Evolutionary conservation across 257 asterid genomes (phyloP).

Genomic region (Solanum chaucha): DNA sequence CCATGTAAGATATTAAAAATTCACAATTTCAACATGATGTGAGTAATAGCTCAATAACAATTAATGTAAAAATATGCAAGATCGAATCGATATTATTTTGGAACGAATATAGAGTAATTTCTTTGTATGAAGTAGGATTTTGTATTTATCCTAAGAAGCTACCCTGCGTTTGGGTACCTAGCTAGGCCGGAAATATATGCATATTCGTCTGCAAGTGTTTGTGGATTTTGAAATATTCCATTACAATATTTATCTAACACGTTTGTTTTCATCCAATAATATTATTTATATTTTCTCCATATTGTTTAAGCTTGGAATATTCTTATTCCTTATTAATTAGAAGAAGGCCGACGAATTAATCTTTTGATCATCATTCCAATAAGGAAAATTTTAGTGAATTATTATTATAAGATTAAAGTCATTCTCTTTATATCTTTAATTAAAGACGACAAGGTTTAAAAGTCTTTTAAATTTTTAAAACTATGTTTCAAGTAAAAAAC

Average conservation of each 20-base stretch:
- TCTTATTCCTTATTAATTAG: background rate
- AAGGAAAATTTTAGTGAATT: background rate
- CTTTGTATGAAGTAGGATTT: background rate
- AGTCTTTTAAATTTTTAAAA: no score
- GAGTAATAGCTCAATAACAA: background rate
- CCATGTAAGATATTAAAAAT: no score
- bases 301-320: background rate
- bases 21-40: no score
- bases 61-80: no score
- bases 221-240: background rate
- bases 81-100: no score
- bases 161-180: background rate
- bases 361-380: background rate
- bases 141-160: background rate
- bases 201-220: background rate
- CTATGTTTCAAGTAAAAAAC: accelerated
- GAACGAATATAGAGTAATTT: background rate
- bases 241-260: background rate
- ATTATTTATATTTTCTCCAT: background rate
- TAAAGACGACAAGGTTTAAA: no score
- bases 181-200: background rate
- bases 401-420: background rate
- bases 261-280: background rate
- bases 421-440: no score
- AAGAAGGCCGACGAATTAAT: background rate